Percentiles rank a stretch among this genome's conserved stretches.
Evolutionary conservation across 2,329 filamentous ascomycete genomes (phyloP).

Genomic region (Orbilia javanica): DNA sequence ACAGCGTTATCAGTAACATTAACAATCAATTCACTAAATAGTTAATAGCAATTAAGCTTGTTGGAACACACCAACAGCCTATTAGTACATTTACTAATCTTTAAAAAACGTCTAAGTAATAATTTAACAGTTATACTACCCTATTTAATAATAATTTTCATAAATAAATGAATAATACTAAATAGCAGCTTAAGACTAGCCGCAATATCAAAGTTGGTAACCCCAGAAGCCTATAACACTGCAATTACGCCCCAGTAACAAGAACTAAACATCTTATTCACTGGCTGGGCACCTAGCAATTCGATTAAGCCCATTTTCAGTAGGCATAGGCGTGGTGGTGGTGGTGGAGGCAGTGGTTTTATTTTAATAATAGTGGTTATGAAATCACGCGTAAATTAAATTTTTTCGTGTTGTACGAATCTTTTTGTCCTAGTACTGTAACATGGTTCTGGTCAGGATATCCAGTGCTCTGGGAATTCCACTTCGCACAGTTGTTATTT

Average conservation of each 20-base stretch:
- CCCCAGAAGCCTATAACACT: not conserved
- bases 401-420: conserved; percentile 6
- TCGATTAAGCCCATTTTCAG: not conserved
- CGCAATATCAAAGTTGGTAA: not conserved
- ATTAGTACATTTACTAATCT: conserved; percentile 3
- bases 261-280: not conserved
- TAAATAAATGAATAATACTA: not conserved
- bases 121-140: not conserved
- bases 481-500: not conserved
- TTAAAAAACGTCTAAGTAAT: not conserved
- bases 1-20: conserved; percentile 2
- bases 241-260: not conserved
- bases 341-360: conserved; percentile 9
- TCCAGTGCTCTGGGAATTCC: conserved; percentile 9
- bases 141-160: not conserved
- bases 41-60: conserved; percentile 1
- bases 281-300: not conserved
- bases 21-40: not conserved
- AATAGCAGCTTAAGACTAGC: not conserved
- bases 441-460: conserved; percentile 17
- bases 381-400: conserved; percentile 17
- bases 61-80: not conserved
- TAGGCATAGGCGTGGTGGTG: not conserved
- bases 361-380: not conserved
- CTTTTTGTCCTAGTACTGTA: conserved; percentile 22